These are phyloP conservation scores for Rutstroemia sydowiana DNA, from an alignment of 2,329 filamentous ascomycete species.

Conservation along the genomic window DNA sequence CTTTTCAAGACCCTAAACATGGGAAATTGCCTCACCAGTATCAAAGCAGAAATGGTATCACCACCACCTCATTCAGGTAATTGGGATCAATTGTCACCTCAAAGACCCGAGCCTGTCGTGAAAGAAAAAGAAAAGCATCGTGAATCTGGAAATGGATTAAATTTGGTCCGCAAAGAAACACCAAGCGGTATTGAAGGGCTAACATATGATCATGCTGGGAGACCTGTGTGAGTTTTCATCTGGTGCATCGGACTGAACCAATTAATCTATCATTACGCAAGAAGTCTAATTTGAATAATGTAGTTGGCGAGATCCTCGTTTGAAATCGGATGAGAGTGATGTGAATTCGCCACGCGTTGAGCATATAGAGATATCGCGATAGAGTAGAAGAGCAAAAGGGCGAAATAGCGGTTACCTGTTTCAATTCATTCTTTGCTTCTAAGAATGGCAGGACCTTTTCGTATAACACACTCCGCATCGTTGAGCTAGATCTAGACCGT, in stretches of 20 bases:
- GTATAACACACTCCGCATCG: too few relatives aligned
- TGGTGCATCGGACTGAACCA: too few relatives aligned
- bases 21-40: neutral
- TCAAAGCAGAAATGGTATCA: neutral
- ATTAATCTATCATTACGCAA: too few relatives aligned
- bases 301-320: neutral
- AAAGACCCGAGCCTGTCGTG: neutral
- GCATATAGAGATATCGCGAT: neutral
- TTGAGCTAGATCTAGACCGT: too few relatives aligned
- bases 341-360: neutral
- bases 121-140: too few relatives aligned
- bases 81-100: neutral
- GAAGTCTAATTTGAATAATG: too few relatives aligned
- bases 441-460: too few relatives aligned
- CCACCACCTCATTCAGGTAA: neutral
- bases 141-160: neutral
- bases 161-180: neutral
- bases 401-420: too few relatives aligned
- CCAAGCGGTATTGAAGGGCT: neutral
- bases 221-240: slow-evolving; percentile 4
- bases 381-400: neutral
- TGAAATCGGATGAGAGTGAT: neutral
- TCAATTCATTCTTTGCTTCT: too few relatives aligned
- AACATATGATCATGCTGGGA: neutral
- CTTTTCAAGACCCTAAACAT: neutral